These are phyloP conservation scores for Cladosporium oxysporum DNA, from an alignment of 2,329 filamentous ascomycete genomes.

Conservation along the genomic window DNA sequence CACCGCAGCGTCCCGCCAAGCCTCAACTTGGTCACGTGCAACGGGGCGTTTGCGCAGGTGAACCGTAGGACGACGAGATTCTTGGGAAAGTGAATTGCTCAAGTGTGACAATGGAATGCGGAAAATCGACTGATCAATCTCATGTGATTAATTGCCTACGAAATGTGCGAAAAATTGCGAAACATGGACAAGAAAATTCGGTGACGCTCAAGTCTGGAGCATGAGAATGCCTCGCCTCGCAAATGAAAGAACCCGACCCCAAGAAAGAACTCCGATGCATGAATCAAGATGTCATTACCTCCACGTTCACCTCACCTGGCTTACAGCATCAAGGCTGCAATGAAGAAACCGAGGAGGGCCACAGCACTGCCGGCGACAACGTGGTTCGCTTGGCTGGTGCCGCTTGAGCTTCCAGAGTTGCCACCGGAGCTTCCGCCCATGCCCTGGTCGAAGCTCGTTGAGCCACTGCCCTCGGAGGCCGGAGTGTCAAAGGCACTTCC, in stretches of 20 bases:
- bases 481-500: conserved; percentile 23
- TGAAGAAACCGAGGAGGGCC: conserved; percentile 41
- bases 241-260: conserved; percentile 17
- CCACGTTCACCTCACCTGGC: not conserved
- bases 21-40: conserved; percentile 4
- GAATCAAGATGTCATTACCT: conserved; percentile 9
- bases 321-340: conserved; percentile 40
- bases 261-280: conserved; percentile 5
- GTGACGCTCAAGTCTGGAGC: conserved; percentile 13
- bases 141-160: conserved; percentile 14
- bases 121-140: not conserved
- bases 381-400: conserved; percentile 32
- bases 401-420: conserved; percentile 29
- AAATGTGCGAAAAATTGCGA: not conserved
- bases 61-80: not conserved
- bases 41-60: not conserved
- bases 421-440: conserved; percentile 16
- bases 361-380: conserved; percentile 40
- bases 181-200: conserved; percentile 12
- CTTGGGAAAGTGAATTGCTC: not conserved
- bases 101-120: not conserved
- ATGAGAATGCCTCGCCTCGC: conserved; percentile 16
- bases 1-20: not conserved
- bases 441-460: conserved; percentile 32
- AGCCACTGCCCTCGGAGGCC: conserved; percentile 27